Percentiles rank a stretch among this genome's conserved stretches.
Conservation (phyloP, 495 filamentous ascomycete species). For the Letharia columbiana region DNA sequence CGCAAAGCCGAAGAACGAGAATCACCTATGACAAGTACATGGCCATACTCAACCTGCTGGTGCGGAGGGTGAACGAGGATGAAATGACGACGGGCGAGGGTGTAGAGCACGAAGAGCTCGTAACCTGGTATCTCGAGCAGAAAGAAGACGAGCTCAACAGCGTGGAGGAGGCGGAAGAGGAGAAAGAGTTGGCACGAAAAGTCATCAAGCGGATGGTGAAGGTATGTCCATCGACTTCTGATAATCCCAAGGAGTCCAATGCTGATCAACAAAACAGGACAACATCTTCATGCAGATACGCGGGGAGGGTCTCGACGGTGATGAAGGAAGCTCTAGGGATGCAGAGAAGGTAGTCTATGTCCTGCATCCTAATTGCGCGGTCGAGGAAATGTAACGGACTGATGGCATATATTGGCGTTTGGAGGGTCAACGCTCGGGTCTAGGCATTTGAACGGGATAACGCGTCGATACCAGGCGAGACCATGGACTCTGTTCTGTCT, state of each 20-base stretch:
- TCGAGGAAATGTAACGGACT: slow-evolving; percentile 50
- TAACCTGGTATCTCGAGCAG: slow-evolving; percentile 91
- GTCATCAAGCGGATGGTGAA: slow-evolving; percentile 94
- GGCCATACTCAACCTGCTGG: slow-evolving; percentile 74
- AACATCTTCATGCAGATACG: slow-evolving; percentile 86
- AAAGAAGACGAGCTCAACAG: slow-evolving; percentile 73
- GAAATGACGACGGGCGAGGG: slow-evolving; percentile 66
- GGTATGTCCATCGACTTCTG: slow-evolving; percentile 45
- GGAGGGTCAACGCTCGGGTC: neutral
- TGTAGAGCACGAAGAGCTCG: slow-evolving; percentile 75
- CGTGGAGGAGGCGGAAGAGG: slow-evolving; percentile 69
- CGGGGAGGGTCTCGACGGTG: slow-evolving; percentile 67
- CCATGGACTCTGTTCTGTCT: neutral
- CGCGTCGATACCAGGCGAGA: neutral
- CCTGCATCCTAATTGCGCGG: slow-evolving; percentile 85
- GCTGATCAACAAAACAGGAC: slow-evolving; percentile 45
- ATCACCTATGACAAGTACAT: slow-evolving; percentile 96
- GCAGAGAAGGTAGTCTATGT: slow-evolving; percentile 66
- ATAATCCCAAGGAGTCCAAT: neutral
- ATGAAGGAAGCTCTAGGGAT: slow-evolving; percentile 37
- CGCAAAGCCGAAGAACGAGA: slow-evolving; percentile 60
- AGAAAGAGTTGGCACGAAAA: slow-evolving; percentile 71
- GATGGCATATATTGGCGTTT: neutral
- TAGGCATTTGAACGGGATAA: neutral
- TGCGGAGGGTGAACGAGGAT: slow-evolving; percentile 72